These are phyloP conservation scores for Lanmaoa rubissima DNA, from an alignment of 768 basidiomycete genomes.

Conservation along the genomic window DNA sequence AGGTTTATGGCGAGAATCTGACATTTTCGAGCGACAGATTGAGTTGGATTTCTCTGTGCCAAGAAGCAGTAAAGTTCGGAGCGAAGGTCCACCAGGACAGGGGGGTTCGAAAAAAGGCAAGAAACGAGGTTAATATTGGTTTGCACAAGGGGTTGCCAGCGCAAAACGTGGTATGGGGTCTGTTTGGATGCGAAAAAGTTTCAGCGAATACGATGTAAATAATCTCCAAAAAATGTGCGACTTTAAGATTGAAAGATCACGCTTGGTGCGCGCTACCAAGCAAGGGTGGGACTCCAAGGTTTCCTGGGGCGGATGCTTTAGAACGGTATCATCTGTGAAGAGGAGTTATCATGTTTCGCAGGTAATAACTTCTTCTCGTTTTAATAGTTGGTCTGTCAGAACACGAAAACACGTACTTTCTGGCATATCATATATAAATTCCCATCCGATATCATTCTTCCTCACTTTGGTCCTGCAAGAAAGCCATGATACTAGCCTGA, in stretches of 20 bases:
- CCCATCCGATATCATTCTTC: conserved; percentile 33
- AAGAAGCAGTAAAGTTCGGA: too few relatives aligned
- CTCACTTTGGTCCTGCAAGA: conserved; percentile 71
- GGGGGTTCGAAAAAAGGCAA: neutral
- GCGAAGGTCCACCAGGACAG: neutral
- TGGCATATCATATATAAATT: neutral
- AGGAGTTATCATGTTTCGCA: neutral
- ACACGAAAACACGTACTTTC: neutral
- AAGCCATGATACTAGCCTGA: conserved; percentile 64
- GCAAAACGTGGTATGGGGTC: neutral
- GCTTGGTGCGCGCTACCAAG: too few relatives aligned
- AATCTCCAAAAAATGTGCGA: neutral
- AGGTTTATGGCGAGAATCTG: too few relatives aligned
- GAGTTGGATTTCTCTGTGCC: neutral
- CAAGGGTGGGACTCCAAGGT: too few relatives aligned
- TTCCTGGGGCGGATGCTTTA: too few relatives aligned
- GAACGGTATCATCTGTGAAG: neutral
- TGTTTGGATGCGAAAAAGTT: neutral
- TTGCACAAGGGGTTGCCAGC: neutral
- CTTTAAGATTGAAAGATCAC: neutral
- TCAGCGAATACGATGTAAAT: neutral
- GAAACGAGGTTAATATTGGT: neutral
- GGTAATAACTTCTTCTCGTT: neutral
- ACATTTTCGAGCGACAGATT: conserved; percentile 1
- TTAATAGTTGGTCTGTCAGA: neutral